Conservation (phyloP, 225 moss, liverwort and hornwort genomes). For the Marchantia paleacea region DNA sequence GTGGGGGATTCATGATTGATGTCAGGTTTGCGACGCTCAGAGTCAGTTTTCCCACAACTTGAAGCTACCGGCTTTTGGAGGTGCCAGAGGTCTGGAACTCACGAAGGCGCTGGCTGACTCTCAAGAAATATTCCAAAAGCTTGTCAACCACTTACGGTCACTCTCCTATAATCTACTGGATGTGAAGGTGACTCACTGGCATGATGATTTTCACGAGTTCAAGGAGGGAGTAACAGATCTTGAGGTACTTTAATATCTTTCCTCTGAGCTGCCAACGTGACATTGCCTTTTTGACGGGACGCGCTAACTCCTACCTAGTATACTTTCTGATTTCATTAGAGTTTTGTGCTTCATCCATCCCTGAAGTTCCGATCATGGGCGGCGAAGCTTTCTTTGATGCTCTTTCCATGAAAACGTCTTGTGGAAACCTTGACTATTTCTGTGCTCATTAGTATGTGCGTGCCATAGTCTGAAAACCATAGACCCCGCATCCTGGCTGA, state of each 20-base stretch:
- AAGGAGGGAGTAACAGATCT: slow-evolving; percentile 57
- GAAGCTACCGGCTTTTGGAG: slow-evolving; percentile 64
- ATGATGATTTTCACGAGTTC: slow-evolving; percentile 73
- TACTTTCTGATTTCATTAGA: neutral
- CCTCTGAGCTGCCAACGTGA: neutral
- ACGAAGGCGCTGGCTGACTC: slow-evolving; percentile 71
- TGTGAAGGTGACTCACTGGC: slow-evolving; percentile 75
- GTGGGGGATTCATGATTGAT: neutral
- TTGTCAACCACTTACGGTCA: slow-evolving; percentile 44
- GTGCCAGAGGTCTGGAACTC: slow-evolving; percentile 65
- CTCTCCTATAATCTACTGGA: slow-evolving; percentile 77
- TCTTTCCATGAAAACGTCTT: neutral
- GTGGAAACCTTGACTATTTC: neutral
- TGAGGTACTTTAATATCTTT: slow-evolving; percentile 44
- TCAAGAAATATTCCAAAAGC: slow-evolving; percentile 68
- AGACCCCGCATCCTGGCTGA: too few relatives aligned
- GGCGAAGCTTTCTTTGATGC: neutral
- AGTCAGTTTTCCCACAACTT: slow-evolving; percentile 69
- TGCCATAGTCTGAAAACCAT: too few relatives aligned
- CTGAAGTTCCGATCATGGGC: neutral
- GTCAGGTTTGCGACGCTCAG: slow-evolving; percentile 77
- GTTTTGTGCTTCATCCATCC: neutral
- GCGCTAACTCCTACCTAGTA: neutral
- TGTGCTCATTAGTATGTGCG: too few relatives aligned
- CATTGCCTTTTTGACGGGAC: neutral